A percentile compares a stretch with the other conserved stretches of the same genome.
Evolutionary conservation across 2,329 filamentous ascomycete genomes (phyloP).

Genomic region (Cordyceps militaris): DNA sequence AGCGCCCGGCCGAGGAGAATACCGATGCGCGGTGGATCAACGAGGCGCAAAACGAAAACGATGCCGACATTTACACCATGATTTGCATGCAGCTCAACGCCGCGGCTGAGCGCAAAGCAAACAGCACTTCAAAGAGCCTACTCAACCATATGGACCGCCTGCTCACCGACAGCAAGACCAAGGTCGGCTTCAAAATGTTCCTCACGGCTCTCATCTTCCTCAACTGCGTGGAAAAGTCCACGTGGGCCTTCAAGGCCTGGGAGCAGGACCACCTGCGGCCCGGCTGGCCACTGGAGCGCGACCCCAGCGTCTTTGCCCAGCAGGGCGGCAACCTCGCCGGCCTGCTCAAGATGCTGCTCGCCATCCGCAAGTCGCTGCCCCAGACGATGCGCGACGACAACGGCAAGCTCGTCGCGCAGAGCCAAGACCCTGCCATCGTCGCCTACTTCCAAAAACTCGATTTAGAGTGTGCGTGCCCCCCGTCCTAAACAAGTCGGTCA

Average conservation of each 20-base stretch:
- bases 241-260: conserved; percentile 63
- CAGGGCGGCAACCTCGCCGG: conserved; percentile 54
- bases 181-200: conserved; percentile 54
- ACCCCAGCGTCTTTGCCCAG: conserved; percentile 48
- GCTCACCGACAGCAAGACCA: conserved; percentile 53
- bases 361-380: conserved; percentile 53
- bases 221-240: conserved; percentile 60
- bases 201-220: conserved; percentile 55
- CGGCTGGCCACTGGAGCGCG: conserved; percentile 54
- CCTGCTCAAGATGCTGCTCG: conserved; percentile 53
- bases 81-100: conserved; percentile 59
- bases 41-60: conserved; percentile 39
- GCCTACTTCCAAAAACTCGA: conserved; percentile 50
- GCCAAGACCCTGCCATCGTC: conserved; percentile 38
- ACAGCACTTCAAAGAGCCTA: conserved; percentile 49
- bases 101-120: conserved; percentile 57
- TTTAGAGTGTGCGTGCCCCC: conserved; percentile 45
- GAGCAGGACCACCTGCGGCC: conserved; percentile 53
- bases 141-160: conserved; percentile 55
- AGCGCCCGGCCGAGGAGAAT: conserved; percentile 36
- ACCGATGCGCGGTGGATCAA: conserved; percentile 40
- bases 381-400: conserved; percentile 40
- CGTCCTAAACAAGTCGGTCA: not conserved
- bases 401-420: conserved; percentile 41
- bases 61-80: conserved; percentile 52